Evolutionary conservation across 75 land plant species (phyloP), one percentile per base, ranked within the genome.

Genomic region (Selaginella moellendorffii): DNA sequence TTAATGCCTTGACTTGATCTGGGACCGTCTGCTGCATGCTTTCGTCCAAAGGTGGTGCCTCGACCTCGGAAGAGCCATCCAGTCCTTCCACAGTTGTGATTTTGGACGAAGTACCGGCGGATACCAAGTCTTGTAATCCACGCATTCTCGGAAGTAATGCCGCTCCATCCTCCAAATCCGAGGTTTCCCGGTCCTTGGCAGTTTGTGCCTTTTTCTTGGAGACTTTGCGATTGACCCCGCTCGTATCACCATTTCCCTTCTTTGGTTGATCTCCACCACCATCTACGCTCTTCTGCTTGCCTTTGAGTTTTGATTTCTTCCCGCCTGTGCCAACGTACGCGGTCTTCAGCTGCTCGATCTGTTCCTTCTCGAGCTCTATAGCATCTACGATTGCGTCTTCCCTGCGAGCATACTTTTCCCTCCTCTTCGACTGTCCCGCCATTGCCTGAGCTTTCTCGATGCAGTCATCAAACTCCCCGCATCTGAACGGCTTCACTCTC

Each of bases 381-480:
- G 59, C 59, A 56, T 56, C 59, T 8, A 56, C 25, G n/a, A 56
- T 56, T 8, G 59, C 59, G n/a, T 56, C 59, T 19, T 56, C 59
- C 21, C 21, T 19, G 23, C 59, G 59, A 2, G 59, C 59, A 56
- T 56, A 56, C n/a, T 56, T 56, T 25, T 56, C 59, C n/a, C 21
- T 19, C n/a, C 59, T 56, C 24, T 25, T 56, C 17, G 21, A 21
- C 19, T 21, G 59, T n/a, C 59, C 59, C 2, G 59, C 24, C 46
- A 36, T 36, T 56, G 59, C 19, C 59, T 56, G 8, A 2, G 59
- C 59, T 56, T 25, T 56, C 59, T 56, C 59, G 2, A 56, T 56
- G 59, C 59, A 56, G 5, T 56, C 59, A 56, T 8, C 59, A 56
- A 56, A 56, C 59, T 56, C 59, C 9, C 59, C 59, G n/a, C 59